A percentile compares a stretch with the other conserved stretches of the same genome.
phyloP scores from a whole-genome alignment of 441 rosid species.

The Kokia cookei region DNA sequence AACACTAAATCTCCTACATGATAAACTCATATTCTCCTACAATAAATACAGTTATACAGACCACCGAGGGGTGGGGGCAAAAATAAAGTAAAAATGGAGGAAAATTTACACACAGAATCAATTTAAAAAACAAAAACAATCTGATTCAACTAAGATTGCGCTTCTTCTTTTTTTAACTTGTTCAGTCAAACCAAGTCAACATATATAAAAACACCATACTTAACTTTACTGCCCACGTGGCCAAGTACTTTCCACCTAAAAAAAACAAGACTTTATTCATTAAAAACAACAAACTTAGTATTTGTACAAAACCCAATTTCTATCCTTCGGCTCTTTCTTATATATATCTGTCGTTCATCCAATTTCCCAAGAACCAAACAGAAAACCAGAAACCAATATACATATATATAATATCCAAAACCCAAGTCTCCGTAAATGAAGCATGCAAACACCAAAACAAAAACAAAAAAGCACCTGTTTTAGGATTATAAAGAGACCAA shows the following conservation, averaged over 20 bases:
- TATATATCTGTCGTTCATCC: not conserved
- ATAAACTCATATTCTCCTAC: not conserved
- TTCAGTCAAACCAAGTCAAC: not conserved
- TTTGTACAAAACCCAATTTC: not conserved
- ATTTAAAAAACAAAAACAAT: not conserved
- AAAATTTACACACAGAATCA: not conserved
- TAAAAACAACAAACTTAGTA: not conserved
- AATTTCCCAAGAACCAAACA: not conserved
- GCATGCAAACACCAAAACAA: not conserved
- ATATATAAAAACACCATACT: not conserved
- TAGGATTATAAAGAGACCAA: conserved; percentile 77
- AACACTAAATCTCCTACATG: not conserved
- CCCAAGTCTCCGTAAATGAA: not conserved
- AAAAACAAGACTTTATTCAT: not conserved
- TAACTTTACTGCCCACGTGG: not conserved
- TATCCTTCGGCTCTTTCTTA: not conserved
- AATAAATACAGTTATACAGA: not conserved
- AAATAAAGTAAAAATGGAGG: too few relatives aligned
- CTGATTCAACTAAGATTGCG: not conserved
- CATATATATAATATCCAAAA: not conserved
- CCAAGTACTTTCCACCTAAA: not conserved
- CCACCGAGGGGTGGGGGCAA: too few relatives aligned
- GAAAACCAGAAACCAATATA: not conserved
- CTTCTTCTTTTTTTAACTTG: not conserved
- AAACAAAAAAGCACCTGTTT: conserved; percentile 43